Conservation (phyloP, 192 early-diverging fungal species). For the Coemansia sp. region DNA sequence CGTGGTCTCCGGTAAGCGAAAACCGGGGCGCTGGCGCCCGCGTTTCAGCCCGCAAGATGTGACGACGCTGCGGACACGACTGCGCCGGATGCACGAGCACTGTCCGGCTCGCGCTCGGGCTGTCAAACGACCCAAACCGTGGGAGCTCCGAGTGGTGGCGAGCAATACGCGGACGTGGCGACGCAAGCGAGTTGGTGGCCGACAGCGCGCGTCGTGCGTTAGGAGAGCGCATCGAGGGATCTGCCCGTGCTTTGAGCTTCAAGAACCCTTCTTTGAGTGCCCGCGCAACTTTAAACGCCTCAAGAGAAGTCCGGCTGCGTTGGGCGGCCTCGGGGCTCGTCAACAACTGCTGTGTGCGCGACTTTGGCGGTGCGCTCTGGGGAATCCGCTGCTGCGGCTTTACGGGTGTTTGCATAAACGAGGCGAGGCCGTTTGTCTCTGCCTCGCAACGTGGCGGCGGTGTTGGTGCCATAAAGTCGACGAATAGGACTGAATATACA, state of each 20-base stretch:
- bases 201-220: slow-evolving; percentile 31
- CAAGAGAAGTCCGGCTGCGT: slow-evolving; percentile 37
- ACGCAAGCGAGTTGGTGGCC: slow-evolving; percentile 15
- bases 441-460: background rate
- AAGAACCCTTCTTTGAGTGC: slow-evolving; percentile 47
- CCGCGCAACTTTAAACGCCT: slow-evolving; percentile 41
- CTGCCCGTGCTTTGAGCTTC: slow-evolving; percentile 36
- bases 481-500: background rate
- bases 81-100: slow-evolving; percentile 8
- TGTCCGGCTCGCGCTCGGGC: background rate
- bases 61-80: slow-evolving; percentile 31
- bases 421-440: background rate
- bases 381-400: slow-evolving; percentile 10
- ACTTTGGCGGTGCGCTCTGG: slow-evolving; percentile 32
- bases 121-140: slow-evolving; percentile 9
- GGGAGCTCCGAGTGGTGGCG: slow-evolving; percentile 36
- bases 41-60: background rate
- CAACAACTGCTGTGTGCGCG: slow-evolving; percentile 23
- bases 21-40: slow-evolving; percentile 14
- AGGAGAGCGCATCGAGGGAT: slow-evolving; percentile 16
- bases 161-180: slow-evolving; percentile 1
- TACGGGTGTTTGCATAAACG: background rate
- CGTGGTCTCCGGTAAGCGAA: background rate
- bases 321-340: slow-evolving; percentile 30
- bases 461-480: background rate